Conservation (phyloP, 495 filamentous ascomycete species). For the Oleoguttula mirabilis region DNA sequence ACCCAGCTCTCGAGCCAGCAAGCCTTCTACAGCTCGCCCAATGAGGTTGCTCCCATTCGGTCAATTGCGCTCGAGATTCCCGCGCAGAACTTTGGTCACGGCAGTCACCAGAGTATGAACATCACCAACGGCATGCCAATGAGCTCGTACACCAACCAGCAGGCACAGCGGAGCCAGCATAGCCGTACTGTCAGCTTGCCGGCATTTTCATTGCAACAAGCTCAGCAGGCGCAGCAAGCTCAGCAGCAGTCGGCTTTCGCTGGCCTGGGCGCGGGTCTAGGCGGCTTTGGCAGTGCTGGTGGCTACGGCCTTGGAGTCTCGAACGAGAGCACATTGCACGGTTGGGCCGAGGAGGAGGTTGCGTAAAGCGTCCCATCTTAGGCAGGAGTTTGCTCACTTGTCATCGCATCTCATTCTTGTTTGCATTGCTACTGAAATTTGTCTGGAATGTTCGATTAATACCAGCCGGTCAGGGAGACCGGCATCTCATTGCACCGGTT, state of each 20-base stretch:
- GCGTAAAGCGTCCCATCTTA: no score
- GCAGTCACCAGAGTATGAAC: constrained; percentile 48
- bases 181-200: constrained; percentile 13
- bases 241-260: constrained; percentile 10
- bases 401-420: no score
- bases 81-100: constrained; percentile 33
- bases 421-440: no score
- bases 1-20: constrained; percentile 25
- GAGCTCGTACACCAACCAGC: constrained; percentile 1
- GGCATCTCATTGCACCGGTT: no score
- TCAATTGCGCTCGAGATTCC: constrained; percentile 20
- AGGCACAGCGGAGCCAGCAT: constrained; percentile 6
- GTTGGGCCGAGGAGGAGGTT: constrained; percentile 36
- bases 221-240: constrained; percentile 6
- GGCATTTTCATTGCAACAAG: constrained; percentile 16
- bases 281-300: constrained; percentile 19
- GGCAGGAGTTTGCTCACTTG: no score
- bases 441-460: no score
- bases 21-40: constrained; percentile 30
- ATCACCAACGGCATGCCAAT: constrained; percentile 34
- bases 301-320: constrained; percentile 53
- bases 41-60: constrained; percentile 22
- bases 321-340: constrained; percentile 49
- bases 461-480: no score
- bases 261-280: constrained; percentile 7